Percentiles rank a stretch among this genome's conserved stretches.
These are phyloP conservation scores for Cicer pinnatifidum DNA, from an alignment of 306 rosid genomes.

Conservation along the genomic window DNA sequence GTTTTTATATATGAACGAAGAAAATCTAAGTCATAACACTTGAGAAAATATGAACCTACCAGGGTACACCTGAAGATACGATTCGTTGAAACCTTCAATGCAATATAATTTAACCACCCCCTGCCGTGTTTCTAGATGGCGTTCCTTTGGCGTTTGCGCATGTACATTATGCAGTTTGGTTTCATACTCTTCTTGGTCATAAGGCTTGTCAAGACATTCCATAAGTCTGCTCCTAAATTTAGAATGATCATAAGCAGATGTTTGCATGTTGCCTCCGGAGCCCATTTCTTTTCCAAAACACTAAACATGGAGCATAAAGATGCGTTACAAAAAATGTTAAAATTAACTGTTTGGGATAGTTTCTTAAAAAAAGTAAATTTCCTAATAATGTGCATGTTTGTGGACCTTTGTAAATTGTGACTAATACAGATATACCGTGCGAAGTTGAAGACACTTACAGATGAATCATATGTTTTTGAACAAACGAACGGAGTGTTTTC, in stretches of 20 bases:
- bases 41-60: conserved; percentile 60
- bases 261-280: conserved; percentile 31
- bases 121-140: conserved; percentile 48
- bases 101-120: conserved; percentile 43
- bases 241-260: conserved; percentile 28
- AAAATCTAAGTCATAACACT: conserved; percentile 2
- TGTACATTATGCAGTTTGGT: conserved; percentile 21
- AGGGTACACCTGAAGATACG: conserved; percentile 56
- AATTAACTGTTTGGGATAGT: conserved; percentile 5
- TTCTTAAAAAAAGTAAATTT: neutral
- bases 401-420: conserved; percentile 13
- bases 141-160: conserved; percentile 28
- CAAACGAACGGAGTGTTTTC: conserved; percentile 46
- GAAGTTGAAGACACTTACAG: conserved; percentile 51
- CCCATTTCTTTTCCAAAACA: conserved; percentile 46
- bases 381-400: conserved; percentile 25
- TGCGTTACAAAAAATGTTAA: conserved; percentile 9
- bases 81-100: conserved; percentile 36
- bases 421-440: neutral
- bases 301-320: conserved; percentile 27
- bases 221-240: conserved; percentile 61
- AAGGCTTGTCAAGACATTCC: conserved; percentile 65
- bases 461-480: conserved; percentile 37
- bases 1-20: neutral
- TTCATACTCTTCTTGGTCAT: conserved; percentile 49